Evolutionary conservation across 83 land plant genomes (phyloP), one percentile per base, ranked within the genome.

Genomic region (Isoetes engelmannii): DNA sequence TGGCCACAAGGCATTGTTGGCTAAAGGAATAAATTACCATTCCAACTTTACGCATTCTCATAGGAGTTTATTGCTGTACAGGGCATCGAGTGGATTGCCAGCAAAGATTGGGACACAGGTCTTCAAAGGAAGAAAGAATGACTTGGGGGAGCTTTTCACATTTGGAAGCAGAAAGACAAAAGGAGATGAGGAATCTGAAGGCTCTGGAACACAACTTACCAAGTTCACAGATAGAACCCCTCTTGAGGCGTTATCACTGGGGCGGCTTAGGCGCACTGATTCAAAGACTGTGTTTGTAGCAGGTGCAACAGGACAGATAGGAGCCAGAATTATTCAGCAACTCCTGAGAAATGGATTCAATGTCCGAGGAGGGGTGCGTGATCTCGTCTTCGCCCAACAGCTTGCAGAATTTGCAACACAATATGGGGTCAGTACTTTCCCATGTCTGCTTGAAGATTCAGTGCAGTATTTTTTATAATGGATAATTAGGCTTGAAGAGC

Each of bases 281-380:
- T 65, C 90, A 7, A 69, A 44, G 15, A 84, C 97, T 10, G 99
- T 94, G 69, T 94, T 88, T 70, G 99, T 94, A 6, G 97, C 99
- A 0, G 99, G 97, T 4, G 96, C 99, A 0, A 85, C 92, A 3
- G 99, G 99, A 46, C 93, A 83, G 69, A 78, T 85, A 41, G 99
- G 99, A 4, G 77, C 84, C 6, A 78, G 97, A 51, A 84, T 94
- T 47, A 82, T 84, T 0, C 93, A 84, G 72, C 75, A 82, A 9
- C 84, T 94, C 13, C 80, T 94, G 12, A 82, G 90, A 20, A 57
- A 80, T n/a, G 99, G 97, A 9, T 94, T 83, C 71, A 79, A 55
- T 54, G 90, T 94, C 7, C 67, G 96, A 5, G 97, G 94, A 5
- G 99, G 93, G 15, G 99, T 94, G 43, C 80, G 88, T 6, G 97